These are phyloP conservation scores for Apocynum venetum DNA, from an alignment of 257 asterid species.

Conservation along the genomic window DNA sequence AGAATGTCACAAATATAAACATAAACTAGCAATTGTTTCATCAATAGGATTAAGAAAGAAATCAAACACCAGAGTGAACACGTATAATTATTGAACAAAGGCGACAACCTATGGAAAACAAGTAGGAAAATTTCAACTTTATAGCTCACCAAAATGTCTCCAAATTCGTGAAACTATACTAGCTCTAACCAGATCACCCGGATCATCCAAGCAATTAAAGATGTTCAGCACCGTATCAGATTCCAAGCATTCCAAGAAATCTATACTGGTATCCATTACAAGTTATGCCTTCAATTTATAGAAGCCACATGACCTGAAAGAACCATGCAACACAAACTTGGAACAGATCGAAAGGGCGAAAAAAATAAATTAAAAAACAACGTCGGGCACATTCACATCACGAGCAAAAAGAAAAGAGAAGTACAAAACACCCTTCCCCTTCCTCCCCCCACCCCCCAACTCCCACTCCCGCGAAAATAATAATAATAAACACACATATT, in stretches of 20 bases:
- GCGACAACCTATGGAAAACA: not conserved
- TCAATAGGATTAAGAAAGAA: not conserved
- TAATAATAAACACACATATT: not conserved
- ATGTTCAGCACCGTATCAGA: constrained; percentile 22
- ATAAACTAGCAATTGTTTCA: not conserved
- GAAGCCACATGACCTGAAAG: constrained; percentile 15
- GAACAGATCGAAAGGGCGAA: not conserved
- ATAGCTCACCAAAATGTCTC: constrained; percentile 45
- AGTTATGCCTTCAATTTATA: not conserved
- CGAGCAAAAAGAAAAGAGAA: not conserved
- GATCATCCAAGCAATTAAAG: constrained; percentile 33
- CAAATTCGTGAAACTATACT: constrained; percentile 29
- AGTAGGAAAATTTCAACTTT: not conserved
- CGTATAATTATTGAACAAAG: not conserved
- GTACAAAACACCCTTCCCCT: not conserved
- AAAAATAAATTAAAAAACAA: not conserved
- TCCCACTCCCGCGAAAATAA: not conserved
- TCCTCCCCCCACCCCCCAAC: not conserved
- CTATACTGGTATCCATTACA: constrained; percentile 18
- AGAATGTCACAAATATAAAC: not conserved
- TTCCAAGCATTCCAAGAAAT: constrained; percentile 24
- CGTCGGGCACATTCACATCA: not conserved
- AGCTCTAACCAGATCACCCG: constrained; percentile 36
- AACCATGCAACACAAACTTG: not conserved
- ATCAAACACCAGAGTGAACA: not conserved